A percentile compares a stretch with the other conserved stretches of the same genome.
Evolutionary conservation across 306 rosid genomes (phyloP).

Genomic region (Prunus campanulata): DNA sequence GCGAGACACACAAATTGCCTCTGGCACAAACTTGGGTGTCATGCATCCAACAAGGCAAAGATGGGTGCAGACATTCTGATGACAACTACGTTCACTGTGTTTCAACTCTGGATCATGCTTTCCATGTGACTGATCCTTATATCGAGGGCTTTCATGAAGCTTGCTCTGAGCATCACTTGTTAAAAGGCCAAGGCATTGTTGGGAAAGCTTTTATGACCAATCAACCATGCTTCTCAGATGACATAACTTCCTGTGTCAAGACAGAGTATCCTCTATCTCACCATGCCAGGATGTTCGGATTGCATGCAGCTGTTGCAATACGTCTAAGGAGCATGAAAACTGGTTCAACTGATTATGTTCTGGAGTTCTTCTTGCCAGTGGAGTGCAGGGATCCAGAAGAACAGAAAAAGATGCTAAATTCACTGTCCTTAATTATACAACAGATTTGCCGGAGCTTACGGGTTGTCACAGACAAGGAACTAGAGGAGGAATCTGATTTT

Average conservation of each 20-base stretch:
- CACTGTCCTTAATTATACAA: conserved; percentile 71
- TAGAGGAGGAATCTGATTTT: conserved; percentile 45
- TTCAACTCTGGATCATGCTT: conserved; percentile 90
- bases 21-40: conserved; percentile 93
- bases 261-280: conserved; percentile 88
- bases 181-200: conserved; percentile 87
- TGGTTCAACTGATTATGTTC: conserved; percentile 65
- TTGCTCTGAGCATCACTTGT: conserved; percentile 95
- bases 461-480: conserved; percentile 68
- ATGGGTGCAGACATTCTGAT: conserved; percentile 76
- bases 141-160: conserved; percentile 74
- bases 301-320: conserved; percentile 85
- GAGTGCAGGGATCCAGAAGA: conserved; percentile 66
- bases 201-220: conserved; percentile 84
- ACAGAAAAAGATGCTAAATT: conserved; percentile 75
- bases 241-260: conserved; percentile 63
- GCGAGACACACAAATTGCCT: conserved; percentile 77
- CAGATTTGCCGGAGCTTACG: conserved; percentile 60
- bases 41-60: conserved; percentile 75
- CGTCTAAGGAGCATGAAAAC: conserved; percentile 75
- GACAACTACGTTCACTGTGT: conserved; percentile 67
- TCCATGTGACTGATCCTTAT: conserved; percentile 60
- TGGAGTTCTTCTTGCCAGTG: conserved; percentile 92
- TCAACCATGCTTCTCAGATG: conserved; percentile 74
- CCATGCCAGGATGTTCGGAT: conserved; percentile 68